Conservation (phyloP, 495 filamentous ascomycete species). For the Hypoxylon lienhwacheense region DNA sequence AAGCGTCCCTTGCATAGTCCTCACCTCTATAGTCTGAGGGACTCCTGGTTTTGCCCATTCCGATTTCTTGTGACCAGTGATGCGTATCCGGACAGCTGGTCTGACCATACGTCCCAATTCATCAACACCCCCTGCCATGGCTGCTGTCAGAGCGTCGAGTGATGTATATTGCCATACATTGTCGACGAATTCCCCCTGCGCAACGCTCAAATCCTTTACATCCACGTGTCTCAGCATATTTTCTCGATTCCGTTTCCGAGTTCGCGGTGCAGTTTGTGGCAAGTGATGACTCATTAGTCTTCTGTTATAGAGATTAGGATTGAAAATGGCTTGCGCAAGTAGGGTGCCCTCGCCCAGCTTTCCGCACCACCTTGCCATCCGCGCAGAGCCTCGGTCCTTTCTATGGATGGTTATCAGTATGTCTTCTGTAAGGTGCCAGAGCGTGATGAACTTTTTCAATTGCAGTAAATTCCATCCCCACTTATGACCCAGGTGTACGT, state of each 20-base stretch:
- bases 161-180: constrained; percentile 18
- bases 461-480: constrained; percentile 27
- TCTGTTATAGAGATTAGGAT: neutral
- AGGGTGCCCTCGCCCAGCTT: neutral
- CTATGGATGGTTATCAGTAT: constrained; percentile 20
- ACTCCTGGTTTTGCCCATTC: no score
- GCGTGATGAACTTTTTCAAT: constrained; percentile 24
- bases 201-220: no score
- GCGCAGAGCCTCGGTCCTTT: constrained; percentile 11
- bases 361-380: neutral
- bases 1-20: constrained; percentile 36
- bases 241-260: neutral
- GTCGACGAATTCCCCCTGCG: neutral
- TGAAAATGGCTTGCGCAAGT: neutral
- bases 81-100: constrained; percentile 1
- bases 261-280: neutral
- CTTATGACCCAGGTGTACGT: constrained; percentile 32
- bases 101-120: neutral
- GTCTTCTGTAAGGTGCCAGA: constrained; percentile 23
- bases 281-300: no score
- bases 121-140: neutral
- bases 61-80: neutral
- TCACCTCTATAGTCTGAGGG: constrained; percentile 22
- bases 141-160: neutral
- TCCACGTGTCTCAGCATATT: neutral